phyloP scores from a whole-genome alignment of 345 rosid genomes.

The Salix koriyanagi region DNA sequence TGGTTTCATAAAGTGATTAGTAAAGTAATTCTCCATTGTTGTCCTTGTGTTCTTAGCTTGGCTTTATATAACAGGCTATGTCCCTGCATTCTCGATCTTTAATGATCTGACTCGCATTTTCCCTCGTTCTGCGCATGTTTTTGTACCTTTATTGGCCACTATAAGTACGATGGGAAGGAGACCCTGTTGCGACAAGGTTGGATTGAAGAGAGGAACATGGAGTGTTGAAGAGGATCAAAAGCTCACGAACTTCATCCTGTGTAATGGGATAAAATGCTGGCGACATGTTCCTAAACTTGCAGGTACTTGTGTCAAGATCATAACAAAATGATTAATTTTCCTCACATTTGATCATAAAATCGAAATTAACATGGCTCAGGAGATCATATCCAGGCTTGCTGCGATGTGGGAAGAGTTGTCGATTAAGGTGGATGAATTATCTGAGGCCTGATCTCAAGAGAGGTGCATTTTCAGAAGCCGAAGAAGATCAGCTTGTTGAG shows the following conservation, averaged over 20 bases:
- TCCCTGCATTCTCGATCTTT: neutral
- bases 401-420: slow-evolving; percentile 25
- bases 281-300: slow-evolving; percentile 20
- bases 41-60: too few species aligned
- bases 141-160: too few species aligned
- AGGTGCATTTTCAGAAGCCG: slow-evolving; percentile 12
- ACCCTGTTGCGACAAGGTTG: slow-evolving; percentile 17
- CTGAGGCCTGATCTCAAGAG: slow-evolving; percentile 23
- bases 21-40: too few species aligned
- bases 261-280: slow-evolving; percentile 15
- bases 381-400: neutral
- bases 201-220: slow-evolving; percentile 19
- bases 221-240: slow-evolving; percentile 15
- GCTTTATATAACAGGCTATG: too few species aligned
- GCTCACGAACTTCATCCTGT: slow-evolving; percentile 10
- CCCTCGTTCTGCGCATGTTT: too few species aligned
- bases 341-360: too few species aligned
- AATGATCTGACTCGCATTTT: neutral
- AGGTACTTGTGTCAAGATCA: neutral
- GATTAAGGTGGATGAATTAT: slow-evolving; percentile 24
- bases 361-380: too few species aligned
- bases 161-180: slow-evolving; percentile 10
- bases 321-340: too few species aligned
- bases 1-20: too few species aligned
- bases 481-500: slow-evolving; percentile 12